Evolutionary conservation across 176 grass and related monocot species (phyloP), one percentile per base, ranked within the genome.

Genomic region (Elaeis guineensis): DNA sequence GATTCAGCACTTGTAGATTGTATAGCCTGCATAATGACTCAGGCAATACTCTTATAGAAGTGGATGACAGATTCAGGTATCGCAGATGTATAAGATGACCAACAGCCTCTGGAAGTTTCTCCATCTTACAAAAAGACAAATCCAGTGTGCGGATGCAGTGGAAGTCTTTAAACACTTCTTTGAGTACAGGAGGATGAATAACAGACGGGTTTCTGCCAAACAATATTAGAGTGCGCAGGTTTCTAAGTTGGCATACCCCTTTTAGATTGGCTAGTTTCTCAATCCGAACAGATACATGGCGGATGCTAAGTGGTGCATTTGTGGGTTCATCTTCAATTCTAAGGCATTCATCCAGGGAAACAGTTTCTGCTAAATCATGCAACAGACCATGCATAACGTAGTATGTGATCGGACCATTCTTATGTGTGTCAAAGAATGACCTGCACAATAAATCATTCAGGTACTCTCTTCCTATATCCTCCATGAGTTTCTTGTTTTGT

Each of bases 291-390:
- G 79, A 86, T 19, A 90, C 53, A 39, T 90, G 87, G 11, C 79
- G 71, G 48, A 86, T 50, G 29, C 58, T 64, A 3, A 66, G 65
- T 56, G 61, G 71, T 49, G 75, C 76, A 22, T 69, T 49, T 25
- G 25, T 16, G 57, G 57, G 55, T 51, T 64, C 30, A 17, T 61
- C 75, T 54, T 85, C 62, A 0, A 90, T 61, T 52, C 57, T 68
- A 32, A 81, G 68, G 54, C 77, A 85, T 50, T 85, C 82, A 62
- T 69, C 66, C 39, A 8, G 55, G 65, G 82, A 85, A 18, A 79
- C 61, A 16, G 67, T 60, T 39, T 65, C 65, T 0, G 75, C 78
- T 49, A 85, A 53, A 55, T 62, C 64, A 30, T 82, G 57, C 86
- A 85, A 72, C 58, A 69, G 59, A 52, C 76, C 70, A 78, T 82